Conservation (phyloP, 345 rosid genomes). For the Populus davidiana region DNA sequence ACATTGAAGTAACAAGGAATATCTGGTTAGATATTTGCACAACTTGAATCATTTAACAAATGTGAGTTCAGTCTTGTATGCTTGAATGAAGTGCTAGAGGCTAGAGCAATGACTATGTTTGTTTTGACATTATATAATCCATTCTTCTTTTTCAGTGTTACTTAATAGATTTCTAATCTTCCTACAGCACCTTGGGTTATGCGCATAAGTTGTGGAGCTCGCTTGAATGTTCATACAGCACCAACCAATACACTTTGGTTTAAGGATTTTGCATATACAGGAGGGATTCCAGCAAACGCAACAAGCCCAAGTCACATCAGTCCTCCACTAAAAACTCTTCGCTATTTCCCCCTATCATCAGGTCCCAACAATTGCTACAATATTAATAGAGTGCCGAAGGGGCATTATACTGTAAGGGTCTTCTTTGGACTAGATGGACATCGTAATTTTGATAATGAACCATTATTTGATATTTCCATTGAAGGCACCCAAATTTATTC, state of each 20-base stretch:
- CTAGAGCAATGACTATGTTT: neutral
- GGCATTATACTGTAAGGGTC: slow-evolving; percentile 76
- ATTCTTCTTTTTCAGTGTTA: neutral
- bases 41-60: neutral
- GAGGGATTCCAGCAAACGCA: slow-evolving; percentile 76
- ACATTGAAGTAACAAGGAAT: neutral
- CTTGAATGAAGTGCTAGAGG: neutral
- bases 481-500: slow-evolving; percentile 86
- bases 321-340: slow-evolving; percentile 71
- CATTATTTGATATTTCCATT: slow-evolving; percentile 81
- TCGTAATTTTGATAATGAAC: slow-evolving; percentile 59
- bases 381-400: slow-evolving; percentile 63
- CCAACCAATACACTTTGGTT: slow-evolving; percentile 84
- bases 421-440: slow-evolving; percentile 58
- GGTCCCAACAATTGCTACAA: slow-evolving; percentile 92
- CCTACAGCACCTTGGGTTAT: slow-evolving; percentile 74
- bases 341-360: slow-evolving; percentile 83
- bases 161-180: slow-evolving; percentile 9
- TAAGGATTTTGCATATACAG: slow-evolving; percentile 91
- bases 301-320: slow-evolving; percentile 49
- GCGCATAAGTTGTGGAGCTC: slow-evolving; percentile 93
- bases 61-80: neutral
- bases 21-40: neutral
- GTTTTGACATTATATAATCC: neutral
- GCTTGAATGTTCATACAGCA: slow-evolving; percentile 48